phyloP scores from a whole-genome alignment of 345 rosid species.

The Eucalyptus pauciflora region DNA sequence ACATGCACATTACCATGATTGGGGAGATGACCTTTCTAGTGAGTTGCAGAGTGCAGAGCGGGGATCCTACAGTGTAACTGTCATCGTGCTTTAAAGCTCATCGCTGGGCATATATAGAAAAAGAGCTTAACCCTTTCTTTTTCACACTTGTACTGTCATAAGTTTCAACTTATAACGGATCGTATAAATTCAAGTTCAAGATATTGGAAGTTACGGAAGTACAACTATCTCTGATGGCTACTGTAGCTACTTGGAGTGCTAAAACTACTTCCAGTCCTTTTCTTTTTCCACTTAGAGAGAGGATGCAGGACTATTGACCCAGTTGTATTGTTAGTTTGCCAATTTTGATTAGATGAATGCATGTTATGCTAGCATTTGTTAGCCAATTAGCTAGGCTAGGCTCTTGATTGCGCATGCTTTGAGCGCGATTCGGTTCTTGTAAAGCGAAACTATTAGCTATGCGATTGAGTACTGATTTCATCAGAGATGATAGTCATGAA shows the following conservation, averaged over 20 bases:
- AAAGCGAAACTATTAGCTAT: neutral
- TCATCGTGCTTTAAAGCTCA: neutral
- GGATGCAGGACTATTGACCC: neutral
- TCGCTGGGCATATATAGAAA: neutral
- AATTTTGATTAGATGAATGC: neutral
- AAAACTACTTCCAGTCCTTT: neutral
- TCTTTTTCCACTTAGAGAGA: neutral
- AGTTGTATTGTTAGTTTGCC: neutral
- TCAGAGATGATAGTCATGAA: neutral
- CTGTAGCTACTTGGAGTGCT: neutral
- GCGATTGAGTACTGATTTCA: neutral
- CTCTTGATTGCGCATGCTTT: neutral
- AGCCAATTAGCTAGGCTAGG: neutral
- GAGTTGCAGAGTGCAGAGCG: neutral
- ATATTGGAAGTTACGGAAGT: neutral
- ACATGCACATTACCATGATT: neutral
- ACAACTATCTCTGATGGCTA: neutral
- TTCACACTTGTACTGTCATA: neutral
- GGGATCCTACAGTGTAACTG: neutral
- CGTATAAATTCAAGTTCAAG: neutral
- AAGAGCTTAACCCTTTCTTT: neutral
- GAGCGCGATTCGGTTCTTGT: neutral
- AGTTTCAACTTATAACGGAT: neutral
- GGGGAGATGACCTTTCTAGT: neutral
- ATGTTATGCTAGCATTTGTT: neutral